These are phyloP conservation scores for Trichoderma simmonsii DNA, from an alignment of 2,329 filamentous ascomycete genomes.

Conservation along the genomic window DNA sequence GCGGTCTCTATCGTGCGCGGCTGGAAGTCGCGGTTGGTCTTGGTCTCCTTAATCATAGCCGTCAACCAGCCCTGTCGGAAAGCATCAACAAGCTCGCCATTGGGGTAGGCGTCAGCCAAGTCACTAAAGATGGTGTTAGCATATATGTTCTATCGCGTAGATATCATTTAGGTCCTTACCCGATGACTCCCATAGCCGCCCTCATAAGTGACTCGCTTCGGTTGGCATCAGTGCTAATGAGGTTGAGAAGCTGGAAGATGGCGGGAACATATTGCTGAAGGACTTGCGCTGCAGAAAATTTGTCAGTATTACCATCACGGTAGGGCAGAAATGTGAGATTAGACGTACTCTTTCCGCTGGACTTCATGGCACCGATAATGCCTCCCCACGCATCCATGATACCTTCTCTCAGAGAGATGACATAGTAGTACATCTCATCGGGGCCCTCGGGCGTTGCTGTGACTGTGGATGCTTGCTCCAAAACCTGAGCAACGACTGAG, in stretches of 20 bases:
- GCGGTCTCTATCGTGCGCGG: slow-evolving; percentile 87
- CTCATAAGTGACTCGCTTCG: slow-evolving; percentile 89
- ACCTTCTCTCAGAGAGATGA: slow-evolving; percentile 89
- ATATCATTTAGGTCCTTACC: slow-evolving; percentile 54
- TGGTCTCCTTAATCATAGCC: slow-evolving; percentile 85
- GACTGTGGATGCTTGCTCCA: slow-evolving; percentile 88
- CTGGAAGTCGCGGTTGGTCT: slow-evolving; percentile 82
- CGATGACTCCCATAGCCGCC: slow-evolving; percentile 95
- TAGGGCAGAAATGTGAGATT: background rate
- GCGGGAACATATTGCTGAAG: slow-evolving; percentile 76
- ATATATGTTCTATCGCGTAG: background rate
- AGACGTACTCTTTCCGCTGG: slow-evolving; percentile 69
- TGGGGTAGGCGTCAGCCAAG: slow-evolving; percentile 88
- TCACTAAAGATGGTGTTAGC: slow-evolving; percentile 56
- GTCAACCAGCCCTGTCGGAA: slow-evolving; percentile 93
- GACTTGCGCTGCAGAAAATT: slow-evolving; percentile 52
- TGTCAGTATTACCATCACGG: slow-evolving; percentile 26
- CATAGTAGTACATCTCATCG: slow-evolving; percentile 96
- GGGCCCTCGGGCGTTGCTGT: slow-evolving; percentile 74
- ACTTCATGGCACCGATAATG: slow-evolving; percentile 91
- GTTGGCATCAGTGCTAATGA: slow-evolving; percentile 77
- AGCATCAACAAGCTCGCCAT: slow-evolving; percentile 76
- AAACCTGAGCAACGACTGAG: slow-evolving; percentile 84
- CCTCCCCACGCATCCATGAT: slow-evolving; percentile 99
- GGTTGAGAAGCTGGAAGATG: slow-evolving; percentile 83